These are phyloP conservation scores for Inga leiocalycina DNA, from an alignment of 306 rosid species.

Conservation along the genomic window DNA sequence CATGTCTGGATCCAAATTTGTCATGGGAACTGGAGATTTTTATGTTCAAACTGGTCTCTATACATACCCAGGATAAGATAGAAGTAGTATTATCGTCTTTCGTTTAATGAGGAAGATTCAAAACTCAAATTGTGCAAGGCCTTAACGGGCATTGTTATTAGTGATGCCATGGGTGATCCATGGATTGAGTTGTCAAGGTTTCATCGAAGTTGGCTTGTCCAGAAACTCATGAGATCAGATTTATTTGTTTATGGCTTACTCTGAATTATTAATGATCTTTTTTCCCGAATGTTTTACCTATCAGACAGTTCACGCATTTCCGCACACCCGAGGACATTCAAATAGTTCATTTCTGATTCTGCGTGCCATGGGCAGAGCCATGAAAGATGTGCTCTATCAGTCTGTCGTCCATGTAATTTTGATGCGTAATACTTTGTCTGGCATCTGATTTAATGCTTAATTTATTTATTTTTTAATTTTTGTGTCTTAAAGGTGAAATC, in stretches of 20 bases:
- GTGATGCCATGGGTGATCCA: slow-evolving; percentile 13
- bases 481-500: not conserved
- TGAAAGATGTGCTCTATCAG: not conserved
- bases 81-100: slow-evolving; percentile 10
- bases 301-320: slow-evolving; percentile 4
- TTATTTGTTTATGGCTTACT: slow-evolving; percentile 26
- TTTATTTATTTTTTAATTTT: not conserved
- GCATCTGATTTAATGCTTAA: not conserved
- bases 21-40: slow-evolving; percentile 11
- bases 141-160: slow-evolving; percentile 18
- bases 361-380: not conserved
- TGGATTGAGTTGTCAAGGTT: slow-evolving; percentile 17
- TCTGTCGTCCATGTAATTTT: not conserved
- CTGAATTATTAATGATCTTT: slow-evolving; percentile 9
- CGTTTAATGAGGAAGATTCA: slow-evolving; percentile 15
- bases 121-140: slow-evolving; percentile 12
- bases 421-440: not conserved
- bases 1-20: slow-evolving; percentile 31
- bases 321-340: not conserved
- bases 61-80: slow-evolving; percentile 21
- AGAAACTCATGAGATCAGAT: slow-evolving; percentile 21
- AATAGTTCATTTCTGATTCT: slow-evolving; percentile 16
- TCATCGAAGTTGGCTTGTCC: slow-evolving; percentile 22
- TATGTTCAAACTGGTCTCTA: slow-evolving; percentile 33
- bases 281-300: not conserved